phyloP scores from a whole-genome alignment of 176 grass and related monocot genomes.

The Canna indica region DNA sequence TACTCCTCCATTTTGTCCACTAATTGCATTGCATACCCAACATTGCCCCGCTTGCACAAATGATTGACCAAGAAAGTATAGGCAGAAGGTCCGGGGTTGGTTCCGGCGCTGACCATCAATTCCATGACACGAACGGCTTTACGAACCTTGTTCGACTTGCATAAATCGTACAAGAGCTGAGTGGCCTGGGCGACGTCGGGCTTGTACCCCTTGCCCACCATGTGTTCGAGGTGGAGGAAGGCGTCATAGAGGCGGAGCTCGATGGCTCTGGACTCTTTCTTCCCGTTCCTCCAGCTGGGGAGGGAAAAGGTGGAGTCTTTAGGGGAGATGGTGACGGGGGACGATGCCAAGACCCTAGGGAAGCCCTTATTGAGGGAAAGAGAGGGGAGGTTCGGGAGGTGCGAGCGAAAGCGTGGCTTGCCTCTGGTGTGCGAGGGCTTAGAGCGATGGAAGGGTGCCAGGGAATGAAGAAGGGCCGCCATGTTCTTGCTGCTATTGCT shows the following conservation, averaged over 20 bases:
- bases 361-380: constrained; percentile 3
- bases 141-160: constrained; percentile 15
- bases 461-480: neutral
- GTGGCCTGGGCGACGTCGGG: constrained; percentile 22
- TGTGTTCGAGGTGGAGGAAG: constrained; percentile 16
- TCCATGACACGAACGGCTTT: constrained; percentile 23
- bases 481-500: neutral
- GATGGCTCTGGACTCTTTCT: constrained; percentile 6
- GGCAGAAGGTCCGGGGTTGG: constrained; percentile 5
- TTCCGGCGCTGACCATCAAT: constrained; percentile 12
- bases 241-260: constrained; percentile 20
- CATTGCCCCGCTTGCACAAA: constrained; percentile 20
- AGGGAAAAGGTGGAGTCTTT: constrained; percentile 17
- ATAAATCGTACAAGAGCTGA: constrained; percentile 27
- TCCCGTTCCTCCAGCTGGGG: constrained; percentile 12
- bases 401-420: neutral
- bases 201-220: constrained; percentile 17
- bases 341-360: neutral
- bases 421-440: neutral
- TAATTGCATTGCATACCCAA: constrained; percentile 25
- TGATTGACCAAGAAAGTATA: constrained; percentile 27
- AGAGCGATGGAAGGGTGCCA: neutral
- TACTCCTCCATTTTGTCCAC: constrained; percentile 22
- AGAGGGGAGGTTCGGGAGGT: neutral
- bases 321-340: neutral